phyloP scores from a whole-genome alignment of 2,329 filamentous ascomycete species.

The Myriosclerotinia curreyana region DNA sequence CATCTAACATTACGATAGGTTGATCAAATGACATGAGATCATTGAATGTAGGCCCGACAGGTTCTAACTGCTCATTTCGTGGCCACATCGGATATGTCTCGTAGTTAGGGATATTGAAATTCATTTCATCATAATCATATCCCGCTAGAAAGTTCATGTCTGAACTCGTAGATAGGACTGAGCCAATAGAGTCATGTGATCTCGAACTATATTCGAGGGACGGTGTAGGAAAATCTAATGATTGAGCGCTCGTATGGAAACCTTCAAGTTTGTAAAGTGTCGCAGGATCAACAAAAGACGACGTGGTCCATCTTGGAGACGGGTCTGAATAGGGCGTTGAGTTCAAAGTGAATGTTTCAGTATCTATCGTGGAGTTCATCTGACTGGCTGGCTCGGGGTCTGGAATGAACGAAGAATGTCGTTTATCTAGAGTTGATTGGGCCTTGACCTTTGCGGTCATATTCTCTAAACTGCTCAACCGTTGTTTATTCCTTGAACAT shows the following conservation, averaged over 20 bases:
- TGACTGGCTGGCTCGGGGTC: constrained; percentile 14
- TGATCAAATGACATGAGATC: constrained; percentile 10
- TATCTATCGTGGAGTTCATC: constrained; percentile 2
- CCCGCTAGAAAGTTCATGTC: constrained; percentile 14
- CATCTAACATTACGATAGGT: background rate
- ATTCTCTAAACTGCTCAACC: constrained; percentile 14
- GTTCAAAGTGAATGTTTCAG: constrained; percentile 4
- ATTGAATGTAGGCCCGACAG: background rate
- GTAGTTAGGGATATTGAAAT: constrained; percentile 13
- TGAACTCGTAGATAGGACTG: constrained; percentile 14
- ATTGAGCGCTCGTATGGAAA: constrained; percentile 18
- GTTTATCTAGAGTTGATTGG: constrained; percentile 6
- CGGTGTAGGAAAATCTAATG: constrained; percentile 15
- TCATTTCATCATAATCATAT: constrained; percentile 18
- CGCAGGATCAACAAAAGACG: constrained; percentile 18
- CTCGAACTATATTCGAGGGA: constrained; percentile 21
- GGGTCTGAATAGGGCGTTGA: constrained; percentile 3
- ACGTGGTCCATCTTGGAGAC: constrained; percentile 10
- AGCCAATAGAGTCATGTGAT: constrained; percentile 21
- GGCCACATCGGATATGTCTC: constrained; percentile 15
- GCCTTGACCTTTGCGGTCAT: constrained; percentile 12
- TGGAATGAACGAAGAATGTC: constrained; percentile 16
- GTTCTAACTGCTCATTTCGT: background rate
- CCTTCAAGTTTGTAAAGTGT: constrained; percentile 21
- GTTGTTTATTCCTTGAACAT: constrained; percentile 23